Base-by-base conservation (phyloP, 1,284 basidiomycete genomes). In the Fomitopsis betulina region DNA sequence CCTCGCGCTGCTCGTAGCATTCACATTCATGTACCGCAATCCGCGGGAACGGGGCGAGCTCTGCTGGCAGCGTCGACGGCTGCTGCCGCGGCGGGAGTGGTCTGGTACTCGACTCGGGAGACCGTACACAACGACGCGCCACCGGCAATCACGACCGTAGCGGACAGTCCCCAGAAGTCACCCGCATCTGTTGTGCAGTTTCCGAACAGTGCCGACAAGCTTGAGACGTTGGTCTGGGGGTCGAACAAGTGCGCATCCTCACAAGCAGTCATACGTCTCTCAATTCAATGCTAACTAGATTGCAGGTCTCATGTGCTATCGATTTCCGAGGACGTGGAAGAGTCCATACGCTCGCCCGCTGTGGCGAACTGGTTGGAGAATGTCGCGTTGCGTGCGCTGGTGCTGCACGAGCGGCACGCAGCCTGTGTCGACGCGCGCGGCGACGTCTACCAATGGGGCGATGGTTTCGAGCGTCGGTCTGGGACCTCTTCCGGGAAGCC, bases 381-480 rank as follows among this genome's bases (percentile, higher is more conserved):
- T 67, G 76, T 85, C 53, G 87, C 93, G 1, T 75, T 95, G 27
- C 81, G 91, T 19, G 92, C 96, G 71, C 70, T 96, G 32, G 85
- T 81, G 6, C 73, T 96, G 19, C 86, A 91, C 45, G 82, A 86
- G 64, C 79, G 76, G 47, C 89, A 94, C 64, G 93, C 85, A 1
- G 92, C 89, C 3, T 92, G 88, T 61, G 84, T 94, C n/a, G 93
- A 96, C 70, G 87, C 86, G 2, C 79, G 82, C 43, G 96, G 96
- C 25, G 91, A 98, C 66, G 84, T 94, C 1, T 93, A 94, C 72
- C 91, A 94, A 67, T 96, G 93, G 94, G 93, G 93, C 0, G 77
- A 79, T 49, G 85, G 82, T 1, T 81, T 79, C 60, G 78, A 75
- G 27, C 70, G 71, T 12, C 67, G 70, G 19, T 23, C 70, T 10